Base-by-base conservation (phyloP, 768 basidiomycete genomes). In the Hirschioporus abietinus region DNA sequence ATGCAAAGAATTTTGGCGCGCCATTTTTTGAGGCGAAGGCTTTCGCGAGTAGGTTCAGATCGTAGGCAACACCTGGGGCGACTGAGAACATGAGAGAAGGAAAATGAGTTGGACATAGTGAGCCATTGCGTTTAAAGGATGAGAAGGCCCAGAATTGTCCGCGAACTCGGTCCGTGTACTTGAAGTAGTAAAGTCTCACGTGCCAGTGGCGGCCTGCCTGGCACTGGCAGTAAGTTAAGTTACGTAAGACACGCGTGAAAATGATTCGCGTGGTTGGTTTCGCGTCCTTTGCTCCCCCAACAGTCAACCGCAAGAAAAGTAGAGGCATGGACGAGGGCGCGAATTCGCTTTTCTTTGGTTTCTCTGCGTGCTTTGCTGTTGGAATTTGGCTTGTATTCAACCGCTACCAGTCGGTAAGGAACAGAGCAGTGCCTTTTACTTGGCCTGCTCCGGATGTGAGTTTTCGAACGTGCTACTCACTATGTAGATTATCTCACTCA, bases 331-430 rank as follows among this genome's bases (percentile, higher is more conserved):
- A 61, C 18, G 60, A 61, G 60, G 23, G 30, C 15, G 60, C 9
- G 79, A 84, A 17, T 76, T 87, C 64, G 89, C 90, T 76, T 80
- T 89, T 62, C 68, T 90, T 63, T 90, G 89, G 77, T 83, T 87
- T 35, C 78, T 92, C 26, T 83, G 88, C 1, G 30, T 91, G 90
- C 79, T 86, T 92, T 69, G 90, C 84, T 52, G 80, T 90, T 67
- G 91, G 92, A 58, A 92, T 94, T 68, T 93, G 87, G 81, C 81
- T 93, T 27, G 89, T 94, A 60, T 84, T 88, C 71, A 80, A 86
- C 77, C 86, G 91, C 58, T 89, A 92, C 75, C 86, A 89, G 72
- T 87, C 86, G 71, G 84, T 87, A 63, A 84, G 85, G 69, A 95
- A 92, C 72, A 86, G 87, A 63, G 86, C 91, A 0, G 83, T 93